A percentile compares a stretch with the other conserved stretches of the same genome.
phyloP scores from a whole-genome alignment of 106 monocot species.

The Dendrobium catenatum region DNA sequence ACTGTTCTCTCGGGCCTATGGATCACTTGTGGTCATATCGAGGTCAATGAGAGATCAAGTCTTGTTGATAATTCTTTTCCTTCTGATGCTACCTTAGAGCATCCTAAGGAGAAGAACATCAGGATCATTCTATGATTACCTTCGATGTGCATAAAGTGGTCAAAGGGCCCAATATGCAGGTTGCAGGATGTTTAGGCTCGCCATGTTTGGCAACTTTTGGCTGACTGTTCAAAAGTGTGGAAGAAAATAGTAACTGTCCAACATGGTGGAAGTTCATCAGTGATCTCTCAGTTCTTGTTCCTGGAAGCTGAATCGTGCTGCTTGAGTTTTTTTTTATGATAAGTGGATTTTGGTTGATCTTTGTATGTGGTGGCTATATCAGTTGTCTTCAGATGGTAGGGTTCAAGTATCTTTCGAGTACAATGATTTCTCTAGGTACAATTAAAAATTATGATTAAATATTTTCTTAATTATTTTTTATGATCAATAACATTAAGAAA shows the following conservation, averaged over 20 bases:
- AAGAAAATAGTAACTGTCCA: not conserved
- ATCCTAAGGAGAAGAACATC: slow-evolving; percentile 12
- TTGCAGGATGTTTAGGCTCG: not conserved
- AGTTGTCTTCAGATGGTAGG: not conserved
- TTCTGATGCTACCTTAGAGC: not conserved
- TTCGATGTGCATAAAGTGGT: slow-evolving; percentile 18
- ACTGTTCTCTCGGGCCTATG: slow-evolving; percentile 1
- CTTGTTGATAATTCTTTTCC: slow-evolving; percentile 7
- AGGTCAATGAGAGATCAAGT: slow-evolving; percentile 13
- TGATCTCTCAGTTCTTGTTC: not conserved
- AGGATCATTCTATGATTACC: slow-evolving; percentile 14
- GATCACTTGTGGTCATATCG: slow-evolving; percentile 17
- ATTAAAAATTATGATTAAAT: not conserved
- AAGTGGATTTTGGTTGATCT: not conserved
- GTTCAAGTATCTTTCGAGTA: not conserved
- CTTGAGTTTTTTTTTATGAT: not conserved
- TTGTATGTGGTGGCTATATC: not conserved
- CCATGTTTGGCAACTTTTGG: not conserved
- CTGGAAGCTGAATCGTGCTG: not conserved
- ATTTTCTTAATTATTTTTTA: not conserved
- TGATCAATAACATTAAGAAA: not conserved
- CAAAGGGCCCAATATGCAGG: slow-evolving; percentile 12
- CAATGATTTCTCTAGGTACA: not conserved
- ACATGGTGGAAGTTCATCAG: not conserved
- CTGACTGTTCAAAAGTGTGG: not conserved